Evolutionary conservation across 176 grass and related monocot species (phyloP).

Genomic region (Carex scoparia): DNA sequence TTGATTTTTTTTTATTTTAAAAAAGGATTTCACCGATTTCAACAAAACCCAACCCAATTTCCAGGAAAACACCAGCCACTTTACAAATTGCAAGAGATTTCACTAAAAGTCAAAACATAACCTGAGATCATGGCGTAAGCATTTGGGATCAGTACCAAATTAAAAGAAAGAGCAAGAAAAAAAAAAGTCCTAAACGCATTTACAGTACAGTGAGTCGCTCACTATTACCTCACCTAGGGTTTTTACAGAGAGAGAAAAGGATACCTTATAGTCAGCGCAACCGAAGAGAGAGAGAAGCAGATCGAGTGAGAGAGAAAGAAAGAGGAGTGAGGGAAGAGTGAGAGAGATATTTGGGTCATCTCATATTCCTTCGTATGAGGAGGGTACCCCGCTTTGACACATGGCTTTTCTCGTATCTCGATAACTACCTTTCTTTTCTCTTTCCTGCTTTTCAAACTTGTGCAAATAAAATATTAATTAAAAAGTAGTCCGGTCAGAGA

Average conservation of each 20-base stretch:
- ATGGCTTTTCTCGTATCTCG: conserved; percentile 29
- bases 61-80: neutral
- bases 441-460: neutral
- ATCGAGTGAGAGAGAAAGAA: neutral
- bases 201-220: neutral
- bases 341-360: conserved; percentile 5
- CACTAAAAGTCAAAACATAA: neutral
- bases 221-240: neutral
- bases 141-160: conserved; percentile 1
- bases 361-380: neutral
- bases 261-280: conserved; percentile 10
- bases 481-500: conserved; percentile 2
- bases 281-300: conserved; percentile 3
- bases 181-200: neutral
- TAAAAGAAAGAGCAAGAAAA: neutral
- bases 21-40: neutral
- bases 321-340: neutral
- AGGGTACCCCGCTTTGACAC: conserved; percentile 21
- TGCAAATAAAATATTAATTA: neutral
- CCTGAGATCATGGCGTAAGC: neutral
- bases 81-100: neutral
- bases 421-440: conserved; percentile 19
- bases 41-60: neutral
- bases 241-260: neutral
- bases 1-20: neutral